phyloP scores from a whole-genome alignment of 1,284 basidiomycete species.

The Rhodotorula sp. region DNA sequence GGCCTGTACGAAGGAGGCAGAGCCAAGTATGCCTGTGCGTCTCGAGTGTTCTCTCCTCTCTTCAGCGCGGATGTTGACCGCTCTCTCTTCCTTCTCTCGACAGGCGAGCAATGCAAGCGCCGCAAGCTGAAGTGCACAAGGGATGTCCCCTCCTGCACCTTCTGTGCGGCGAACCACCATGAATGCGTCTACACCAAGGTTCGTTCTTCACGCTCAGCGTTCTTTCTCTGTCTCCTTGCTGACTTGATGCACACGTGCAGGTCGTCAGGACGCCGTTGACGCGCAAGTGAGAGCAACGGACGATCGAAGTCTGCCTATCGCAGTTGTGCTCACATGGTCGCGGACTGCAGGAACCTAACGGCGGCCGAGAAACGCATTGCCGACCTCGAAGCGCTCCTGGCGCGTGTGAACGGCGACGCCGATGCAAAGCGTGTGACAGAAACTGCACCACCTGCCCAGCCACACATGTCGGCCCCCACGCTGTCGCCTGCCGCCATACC shows the following conservation, averaged over 20 bases:
- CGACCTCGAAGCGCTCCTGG: slow-evolving; percentile 31
- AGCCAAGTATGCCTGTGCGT: slow-evolving; percentile 14
- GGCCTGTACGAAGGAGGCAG: slow-evolving; percentile 7
- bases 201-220: too few species aligned
- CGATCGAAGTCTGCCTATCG: background rate
- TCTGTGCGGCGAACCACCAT: slow-evolving; percentile 9
- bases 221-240: too few species aligned
- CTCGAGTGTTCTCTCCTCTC: too few species aligned
- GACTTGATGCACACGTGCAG: too few species aligned
- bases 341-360: slow-evolving; percentile 33
- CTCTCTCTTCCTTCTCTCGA: too few species aligned
- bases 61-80: background rate
- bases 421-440: background rate
- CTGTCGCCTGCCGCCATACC: too few species aligned
- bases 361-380: slow-evolving; percentile 37
- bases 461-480: too few species aligned
- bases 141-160: slow-evolving; percentile 4
- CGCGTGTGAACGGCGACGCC: background rate
- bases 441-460: background rate
- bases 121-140: slow-evolving; percentile 39
- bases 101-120: slow-evolving; percentile 37
- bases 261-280: slow-evolving; percentile 14
- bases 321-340: background rate
- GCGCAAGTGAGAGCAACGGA: slow-evolving; percentile 20
- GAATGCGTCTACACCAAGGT: slow-evolving; percentile 12